Percentiles rank a stretch among this genome's conserved stretches.
phyloP scores from a whole-genome alignment of 129 eudicot species.

The Chrysanthemum lavandulifolium region DNA sequence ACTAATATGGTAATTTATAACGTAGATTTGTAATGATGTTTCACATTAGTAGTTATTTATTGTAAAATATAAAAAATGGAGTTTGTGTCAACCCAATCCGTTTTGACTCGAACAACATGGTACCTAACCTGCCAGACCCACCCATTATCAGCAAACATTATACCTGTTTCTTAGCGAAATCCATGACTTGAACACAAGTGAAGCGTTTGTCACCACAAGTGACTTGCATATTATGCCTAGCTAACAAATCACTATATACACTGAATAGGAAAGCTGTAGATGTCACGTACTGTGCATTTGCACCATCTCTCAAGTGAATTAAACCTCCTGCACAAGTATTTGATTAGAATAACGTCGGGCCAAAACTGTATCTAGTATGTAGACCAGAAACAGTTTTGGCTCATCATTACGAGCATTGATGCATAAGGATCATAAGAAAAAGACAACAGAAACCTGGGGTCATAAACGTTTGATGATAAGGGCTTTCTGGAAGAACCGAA shows the following conservation, averaged over 20 bases:
- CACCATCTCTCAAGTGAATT: constrained; percentile 80
- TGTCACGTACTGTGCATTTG: constrained; percentile 84
- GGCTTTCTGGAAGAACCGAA: constrained; percentile 65
- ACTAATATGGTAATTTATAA: too few relatives aligned
- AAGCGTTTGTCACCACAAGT: constrained; percentile 57
- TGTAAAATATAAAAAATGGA: too few relatives aligned
- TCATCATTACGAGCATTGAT: neutral
- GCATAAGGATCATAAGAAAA: neutral
- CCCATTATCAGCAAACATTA: neutral
- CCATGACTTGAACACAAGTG: constrained; percentile 34
- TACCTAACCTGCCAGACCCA: neutral
- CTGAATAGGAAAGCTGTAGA: constrained; percentile 61
- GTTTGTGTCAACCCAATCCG: too few relatives aligned
- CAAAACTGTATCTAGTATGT: neutral
- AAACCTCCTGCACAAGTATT: constrained; percentile 56
- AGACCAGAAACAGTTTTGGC: neutral
- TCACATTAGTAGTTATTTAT: too few relatives aligned
- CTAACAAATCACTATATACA: constrained; percentile 61
- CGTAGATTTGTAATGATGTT: too few relatives aligned
- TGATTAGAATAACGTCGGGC: neutral
- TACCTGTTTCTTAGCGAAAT: constrained; percentile 84
- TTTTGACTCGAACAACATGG: too few relatives aligned
- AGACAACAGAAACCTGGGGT: constrained; percentile 53
- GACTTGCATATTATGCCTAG: constrained; percentile 41
- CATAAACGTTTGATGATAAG: constrained; percentile 48